Conservation (phyloP, 78 protist species). For the Mantamonas sphyraenae region DNA sequence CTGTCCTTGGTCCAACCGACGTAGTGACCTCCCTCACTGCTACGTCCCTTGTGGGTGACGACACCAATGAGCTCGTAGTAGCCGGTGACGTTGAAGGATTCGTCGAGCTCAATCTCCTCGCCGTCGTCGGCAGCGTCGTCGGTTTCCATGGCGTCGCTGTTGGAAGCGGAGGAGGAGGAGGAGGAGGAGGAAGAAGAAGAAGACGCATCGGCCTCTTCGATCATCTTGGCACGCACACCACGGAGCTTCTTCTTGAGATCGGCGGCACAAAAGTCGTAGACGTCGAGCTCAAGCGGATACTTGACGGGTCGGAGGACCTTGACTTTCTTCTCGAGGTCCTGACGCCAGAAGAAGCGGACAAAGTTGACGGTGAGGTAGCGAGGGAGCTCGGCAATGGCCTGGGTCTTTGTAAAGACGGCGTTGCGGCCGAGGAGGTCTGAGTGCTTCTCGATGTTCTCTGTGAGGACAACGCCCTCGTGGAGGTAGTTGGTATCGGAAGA, state of each 20-base stretch:
- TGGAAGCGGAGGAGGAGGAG: neutral
- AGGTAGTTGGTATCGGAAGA: conserved; percentile 30
- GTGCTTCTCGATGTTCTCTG: conserved; percentile 41
- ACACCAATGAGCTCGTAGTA: conserved; percentile 77
- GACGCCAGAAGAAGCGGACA: conserved; percentile 77
- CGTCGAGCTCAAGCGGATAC: conserved; percentile 59
- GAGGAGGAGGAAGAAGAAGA: neutral
- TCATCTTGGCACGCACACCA: neutral
- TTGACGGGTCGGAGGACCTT: conserved; percentile 69
- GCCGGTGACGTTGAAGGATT: conserved; percentile 32
- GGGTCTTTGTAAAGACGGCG: conserved; percentile 41
- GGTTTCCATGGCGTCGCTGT: neutral
- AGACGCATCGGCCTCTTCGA: neutral
- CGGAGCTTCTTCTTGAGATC: conserved; percentile 47
- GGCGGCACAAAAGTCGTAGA: conserved; percentile 47
- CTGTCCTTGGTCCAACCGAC: conserved; percentile 72
- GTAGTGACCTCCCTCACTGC: conserved; percentile 86
- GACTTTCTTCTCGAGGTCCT: conserved; percentile 26
- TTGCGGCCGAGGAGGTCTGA: conserved; percentile 37
- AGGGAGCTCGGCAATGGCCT: conserved; percentile 58
- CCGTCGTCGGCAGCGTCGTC: neutral
- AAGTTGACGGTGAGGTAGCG: conserved; percentile 60
- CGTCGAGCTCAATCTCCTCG: neutral
- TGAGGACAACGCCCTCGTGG: conserved; percentile 30
- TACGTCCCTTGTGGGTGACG: conserved; percentile 82